Base-by-base conservation (phyloP, 345 rosid species). In the Rhodamnia argentea region DNA sequence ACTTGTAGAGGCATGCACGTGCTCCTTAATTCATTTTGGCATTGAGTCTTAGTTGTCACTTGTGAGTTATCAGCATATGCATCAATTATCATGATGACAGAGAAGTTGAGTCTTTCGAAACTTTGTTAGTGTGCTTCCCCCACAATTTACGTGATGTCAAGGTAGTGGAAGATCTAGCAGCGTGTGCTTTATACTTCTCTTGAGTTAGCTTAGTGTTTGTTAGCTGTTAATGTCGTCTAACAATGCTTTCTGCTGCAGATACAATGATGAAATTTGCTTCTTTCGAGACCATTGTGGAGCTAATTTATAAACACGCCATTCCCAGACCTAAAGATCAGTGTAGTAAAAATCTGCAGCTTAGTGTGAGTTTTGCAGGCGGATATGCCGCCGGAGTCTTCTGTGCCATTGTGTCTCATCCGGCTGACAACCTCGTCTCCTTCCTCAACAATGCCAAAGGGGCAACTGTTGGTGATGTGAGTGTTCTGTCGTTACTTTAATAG, bases 201-300 rank as follows among this genome's bases (percentile, higher is more conserved):
- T 52, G 6, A 26, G 78, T 52, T 40, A 20, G 85, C 22, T 53
- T 50, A 14, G 62, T 40, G 83, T 56, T n/a, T 15, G 60, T 52
- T 58, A 24, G 84, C 78, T 84, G 24, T 54, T 40, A 47, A 11
- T 56, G 26, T 27, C 12, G n/a, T 29, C 37, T 16, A 29, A 27
- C 29, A 24, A 51, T 47, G 20, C 47, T 87, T 53, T 56, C 47
- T 3, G 3, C 88, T 88, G 87, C 91, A 98, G 99, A 96, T 91
- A 98, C 99, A 0, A 96, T 98, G 99, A 98, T 96, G 99, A 98
- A 98, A 89, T 98, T 98, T 89, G 99, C 98, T 86, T 96, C 98
- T 37, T 97, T 96, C 82, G 99, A 96, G 90, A 93, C 94, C 87
- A 95, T 94, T 87, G 99, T 96, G 85, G 99, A 98, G 94, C 87